Evolutionary conservation across 257 asterid species (phyloP), one percentile per base, ranked within the genome.

Genomic region (Solanum gracilifrons): DNA sequence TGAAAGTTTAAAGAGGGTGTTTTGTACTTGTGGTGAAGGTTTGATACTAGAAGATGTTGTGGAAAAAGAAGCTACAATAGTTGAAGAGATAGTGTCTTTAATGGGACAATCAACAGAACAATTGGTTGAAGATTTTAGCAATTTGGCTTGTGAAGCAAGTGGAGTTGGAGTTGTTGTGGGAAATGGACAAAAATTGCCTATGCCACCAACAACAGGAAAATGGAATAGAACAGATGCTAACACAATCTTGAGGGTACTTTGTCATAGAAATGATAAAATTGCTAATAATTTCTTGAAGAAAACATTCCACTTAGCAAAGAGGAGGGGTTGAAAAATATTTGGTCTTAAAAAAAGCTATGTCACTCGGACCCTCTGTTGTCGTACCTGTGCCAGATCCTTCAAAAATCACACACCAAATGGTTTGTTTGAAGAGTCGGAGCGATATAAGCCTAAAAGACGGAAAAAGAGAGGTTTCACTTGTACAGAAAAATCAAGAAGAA

Each of bases 151-250:
- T 84, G 98, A 95, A 87, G 93, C 94, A 0, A 92, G 98, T 71
- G 99, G 98, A 0, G 69, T 89, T 4, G 99, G 98, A 0, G 69
- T 88, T 3, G 69, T 89, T 4, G 90, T 88, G 23, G 97, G 95
- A 2, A 68, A 87, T 1, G 97, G 97, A 16, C 93, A 92, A 80
- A 97, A 95, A 86, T 88, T 95, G 71, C 97, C 96, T 0, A 94
- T 95, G 97, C 99, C 99, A 9, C 99, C 97, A 0, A 95, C 98
- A 3, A 97, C 99, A 0, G 99, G 98, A 32, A 91, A 85, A 87
- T 97, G 99, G 99, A 92, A 93, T 20, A 89, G 96, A 76, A 71
- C 98, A 3, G 99, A 97, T 86, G 96, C 99, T 5, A 95, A 95
- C 58, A 97, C 98, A 5, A 91, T 97, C 39, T 84, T 97, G 87